A percentile compares a stretch with the other conserved stretches of the same genome.
These are phyloP conservation scores for Huntiella omanensis DNA, from an alignment of 2,329 filamentous ascomycete species.

Conservation along the genomic window DNA sequence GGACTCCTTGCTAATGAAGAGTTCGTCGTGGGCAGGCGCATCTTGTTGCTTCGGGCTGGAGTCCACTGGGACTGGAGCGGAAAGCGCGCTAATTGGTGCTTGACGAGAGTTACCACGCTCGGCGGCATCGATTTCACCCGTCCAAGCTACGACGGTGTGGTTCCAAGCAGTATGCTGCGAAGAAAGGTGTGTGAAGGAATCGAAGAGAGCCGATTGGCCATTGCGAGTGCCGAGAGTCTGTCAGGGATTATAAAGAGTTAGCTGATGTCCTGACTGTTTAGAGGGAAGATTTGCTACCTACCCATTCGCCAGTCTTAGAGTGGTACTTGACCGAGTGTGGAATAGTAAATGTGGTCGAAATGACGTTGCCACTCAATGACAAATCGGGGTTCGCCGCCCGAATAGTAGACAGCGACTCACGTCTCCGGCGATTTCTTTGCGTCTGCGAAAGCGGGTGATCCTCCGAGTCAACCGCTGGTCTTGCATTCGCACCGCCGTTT, in stretches of 20 bases:
- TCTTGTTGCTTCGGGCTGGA: constrained; percentile 33
- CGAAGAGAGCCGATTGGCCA: constrained; percentile 80
- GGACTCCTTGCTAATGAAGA: constrained; percentile 53
- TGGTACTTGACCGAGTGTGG: constrained; percentile 40
- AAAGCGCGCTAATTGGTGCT: constrained; percentile 48
- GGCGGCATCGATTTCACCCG: constrained; percentile 54
- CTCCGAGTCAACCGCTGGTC: background rate
- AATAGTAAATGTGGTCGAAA: constrained; percentile 46
- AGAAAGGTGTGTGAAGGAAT: constrained; percentile 74
- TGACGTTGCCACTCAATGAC: constrained; percentile 43
- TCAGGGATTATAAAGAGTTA: background rate
- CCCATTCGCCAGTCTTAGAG: constrained; percentile 38
- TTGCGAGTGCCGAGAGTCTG: constrained; percentile 60
- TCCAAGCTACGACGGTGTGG: constrained; percentile 87
- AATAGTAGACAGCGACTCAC: constrained; percentile 36
- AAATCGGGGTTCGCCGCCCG: constrained; percentile 37
- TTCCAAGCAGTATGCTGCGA: constrained; percentile 75
- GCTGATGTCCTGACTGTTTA: background rate
- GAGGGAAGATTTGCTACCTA: constrained; percentile 19
- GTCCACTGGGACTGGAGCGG: constrained; percentile 62
- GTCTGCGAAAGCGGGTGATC: constrained; percentile 9
- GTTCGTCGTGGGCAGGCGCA: constrained; percentile 44
- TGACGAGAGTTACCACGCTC: constrained; percentile 4
- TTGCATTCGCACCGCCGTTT: constrained; percentile 2
- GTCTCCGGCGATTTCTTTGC: constrained; percentile 18